Evolutionary conservation across 495 filamentous ascomycete species (phyloP), one percentile per base, ranked within the genome.

Genomic region (Clavariopsis aquatica): DNA sequence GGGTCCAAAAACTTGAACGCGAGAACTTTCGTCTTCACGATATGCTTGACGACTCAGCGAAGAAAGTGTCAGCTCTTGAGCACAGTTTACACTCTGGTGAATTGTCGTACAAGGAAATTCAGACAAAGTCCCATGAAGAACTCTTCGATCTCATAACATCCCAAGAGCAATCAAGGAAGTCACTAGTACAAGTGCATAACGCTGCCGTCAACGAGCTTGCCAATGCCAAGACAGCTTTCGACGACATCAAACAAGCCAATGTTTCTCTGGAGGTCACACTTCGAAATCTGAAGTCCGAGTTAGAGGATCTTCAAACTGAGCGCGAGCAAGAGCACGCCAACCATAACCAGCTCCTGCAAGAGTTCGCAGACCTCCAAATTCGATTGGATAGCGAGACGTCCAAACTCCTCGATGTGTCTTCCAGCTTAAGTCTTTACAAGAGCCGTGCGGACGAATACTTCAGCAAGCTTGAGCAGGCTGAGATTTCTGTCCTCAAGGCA

Each of bases 371-470:
- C 72, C 79, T 98, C 20, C 95, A 97, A 70, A 96, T 98, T 68
- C 84, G 92, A 47, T 82, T 98, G 47, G 94, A 98, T 71, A 86
- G 87, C 12, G 94, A 98, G 78, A 82, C 85, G 1, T 96, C 92
- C 1, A 92, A 90, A 76, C 83, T 90, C 36, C 86, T 86, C 19
- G 94, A 98, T 71, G 84, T 96, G 19, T 84, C 84, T 17, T 89
- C 92, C 13, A 96, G 87, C 71, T 81, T 97, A 15, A 88, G 83
- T 62, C 78, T 97, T 26, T 98, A 98, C 82, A 98, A 96, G 83
- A 85, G 84, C 47, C 88, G 94, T 27, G 89, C 93, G 0, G 92
- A 98, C 72, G 94, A 98, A 73, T 98, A 98, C 70, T 98, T 97
- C 78, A 91, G 84, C 80, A 97, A 96, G 77, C 87, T 98, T 19